Conservation (phyloP, 371 early-diverging fungal genomes). For the Mortierella sp. region DNA sequence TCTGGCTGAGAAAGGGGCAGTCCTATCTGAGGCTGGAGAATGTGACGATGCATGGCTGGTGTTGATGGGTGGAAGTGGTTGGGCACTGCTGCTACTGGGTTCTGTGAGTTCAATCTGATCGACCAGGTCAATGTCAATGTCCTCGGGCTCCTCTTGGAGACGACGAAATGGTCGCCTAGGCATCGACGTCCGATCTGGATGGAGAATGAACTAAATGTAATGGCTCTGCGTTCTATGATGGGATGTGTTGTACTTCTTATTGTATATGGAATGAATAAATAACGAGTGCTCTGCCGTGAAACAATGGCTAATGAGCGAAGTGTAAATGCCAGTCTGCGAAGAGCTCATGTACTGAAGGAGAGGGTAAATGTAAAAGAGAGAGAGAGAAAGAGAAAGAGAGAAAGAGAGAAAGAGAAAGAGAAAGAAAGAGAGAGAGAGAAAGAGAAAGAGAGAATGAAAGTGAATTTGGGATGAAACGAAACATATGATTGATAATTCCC, state of each 20-base stretch:
- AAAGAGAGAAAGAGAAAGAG: not conserved
- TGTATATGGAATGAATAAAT: not conserved
- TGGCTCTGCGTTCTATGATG: not conserved
- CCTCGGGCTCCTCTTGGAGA: slow-evolving; percentile 38
- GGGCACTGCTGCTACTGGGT: not conserved
- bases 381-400: not conserved
- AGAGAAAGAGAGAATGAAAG: too few species aligned
- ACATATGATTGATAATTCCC: too few species aligned
- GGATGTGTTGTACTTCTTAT: too few species aligned
- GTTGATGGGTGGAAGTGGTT: not conserved
- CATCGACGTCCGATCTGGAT: slow-evolving; percentile 9
- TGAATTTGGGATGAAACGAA: too few species aligned
- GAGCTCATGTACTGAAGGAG: not conserved
- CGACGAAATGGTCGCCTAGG: slow-evolving; percentile 30
- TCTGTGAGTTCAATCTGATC: slow-evolving; percentile 28
- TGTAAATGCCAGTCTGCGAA: not conserved
- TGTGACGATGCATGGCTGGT: slow-evolving; percentile 7
- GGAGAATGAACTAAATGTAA: too few species aligned
- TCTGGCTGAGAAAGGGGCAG: slow-evolving; percentile 6
- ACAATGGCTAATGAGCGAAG: not conserved
- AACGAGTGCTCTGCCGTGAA: not conserved
- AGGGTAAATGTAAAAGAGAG: not conserved
- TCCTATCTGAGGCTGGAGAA: slow-evolving; percentile 9
- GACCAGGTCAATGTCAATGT: slow-evolving; percentile 32
- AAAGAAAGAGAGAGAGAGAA: too few species aligned